Evolutionary conservation across 805 yeast genomes (phyloP).

Genomic region (Nakazawaea wickerhamii): DNA sequence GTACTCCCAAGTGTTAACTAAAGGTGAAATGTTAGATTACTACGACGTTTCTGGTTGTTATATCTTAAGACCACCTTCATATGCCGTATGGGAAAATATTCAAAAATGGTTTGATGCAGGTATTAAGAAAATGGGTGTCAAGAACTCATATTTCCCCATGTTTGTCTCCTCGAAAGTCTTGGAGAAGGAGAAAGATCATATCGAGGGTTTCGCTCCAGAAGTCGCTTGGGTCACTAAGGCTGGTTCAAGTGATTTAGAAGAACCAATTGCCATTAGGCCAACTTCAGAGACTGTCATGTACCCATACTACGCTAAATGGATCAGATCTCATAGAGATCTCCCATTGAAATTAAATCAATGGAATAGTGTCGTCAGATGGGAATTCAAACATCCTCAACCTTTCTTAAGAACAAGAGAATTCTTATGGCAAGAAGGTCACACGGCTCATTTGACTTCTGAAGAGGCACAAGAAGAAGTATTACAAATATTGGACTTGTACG

Average conservation of each 20-base stretch:
- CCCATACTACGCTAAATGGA: constrained; percentile 99
- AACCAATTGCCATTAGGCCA: constrained; percentile 98
- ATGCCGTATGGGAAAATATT: constrained; percentile 89
- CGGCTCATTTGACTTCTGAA: constrained; percentile 83
- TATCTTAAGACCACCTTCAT: constrained; percentile 94
- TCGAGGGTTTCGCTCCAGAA: constrained; percentile 99
- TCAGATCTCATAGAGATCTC: constrained; percentile 95
- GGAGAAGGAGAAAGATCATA: constrained; percentile 97
- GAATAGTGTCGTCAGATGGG: constrained; percentile 99
- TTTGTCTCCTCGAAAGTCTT: constrained; percentile 88
- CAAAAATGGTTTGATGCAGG: constrained; percentile 78
- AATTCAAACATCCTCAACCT: constrained; percentile 99
- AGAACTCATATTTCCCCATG: constrained; percentile 97
- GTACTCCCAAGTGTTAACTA: constrained; percentile 94
- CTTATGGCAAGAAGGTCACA: constrained; percentile 99
- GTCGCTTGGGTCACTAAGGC: constrained; percentile 99
- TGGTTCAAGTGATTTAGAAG: constrained; percentile 89
- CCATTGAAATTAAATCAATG: constrained; percentile 97
- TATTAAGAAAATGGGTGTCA: constrained; percentile 86
- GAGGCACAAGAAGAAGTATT: constrained; percentile 81
- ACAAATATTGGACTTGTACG: constrained; percentile 82
- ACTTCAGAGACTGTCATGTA: constrained; percentile 99
- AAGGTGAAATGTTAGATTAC: constrained; percentile 98
- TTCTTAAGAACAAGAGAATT: constrained; percentile 98
- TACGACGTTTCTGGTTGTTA: constrained; percentile 99